These are phyloP conservation scores for Pyrrhoderma lamaoense DNA, from an alignment of 1,284 basidiomycete genomes.

Conservation along the genomic window DNA sequence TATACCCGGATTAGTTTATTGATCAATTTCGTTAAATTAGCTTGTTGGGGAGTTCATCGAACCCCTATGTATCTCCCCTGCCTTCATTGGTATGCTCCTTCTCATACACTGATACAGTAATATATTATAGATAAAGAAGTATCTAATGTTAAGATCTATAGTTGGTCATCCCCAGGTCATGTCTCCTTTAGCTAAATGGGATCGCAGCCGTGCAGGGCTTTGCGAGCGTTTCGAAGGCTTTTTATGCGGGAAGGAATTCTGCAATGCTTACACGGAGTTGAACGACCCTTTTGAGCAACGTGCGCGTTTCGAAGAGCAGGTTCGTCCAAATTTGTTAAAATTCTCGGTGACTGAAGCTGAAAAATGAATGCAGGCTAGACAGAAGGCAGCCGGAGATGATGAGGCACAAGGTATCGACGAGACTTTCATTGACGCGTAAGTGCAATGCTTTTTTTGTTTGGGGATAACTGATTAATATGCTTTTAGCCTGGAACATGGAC, in stretches of 20 bases:
- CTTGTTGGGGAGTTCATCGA: conserved; percentile 98
- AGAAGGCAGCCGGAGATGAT: conserved; percentile 96
- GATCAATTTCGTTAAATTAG: too few relatives aligned
- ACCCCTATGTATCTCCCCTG: conserved; percentile 90
- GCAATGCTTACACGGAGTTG: conserved; percentile 97
- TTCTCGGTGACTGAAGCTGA: too few relatives aligned
- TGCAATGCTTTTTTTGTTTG: conserved; percentile 19
- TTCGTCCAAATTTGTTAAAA: conserved; percentile 23
- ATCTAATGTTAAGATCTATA: conserved; percentile 23
- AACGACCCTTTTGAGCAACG: conserved; percentile 98
- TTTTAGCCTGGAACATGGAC: conserved; percentile 85
- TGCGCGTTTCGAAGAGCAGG: conserved; percentile 93
- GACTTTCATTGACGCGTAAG: conserved; percentile 86
- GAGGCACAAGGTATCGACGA: conserved; percentile 98
- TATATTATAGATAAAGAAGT: not conserved
- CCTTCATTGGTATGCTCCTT: conserved; percentile 73
- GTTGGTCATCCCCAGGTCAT: conserved; percentile 99
- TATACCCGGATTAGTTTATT: too few relatives aligned
- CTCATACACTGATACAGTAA: not conserved
- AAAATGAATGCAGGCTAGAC: conserved; percentile 46
- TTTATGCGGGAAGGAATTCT: conserved; percentile 97
- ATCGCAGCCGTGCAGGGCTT: conserved; percentile 86
- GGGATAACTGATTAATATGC: not conserved
- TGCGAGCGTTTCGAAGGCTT: conserved; percentile 99
- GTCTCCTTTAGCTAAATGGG: conserved; percentile 97